Evolutionary conservation across 352 stramenopile species (phyloP).

Genomic region (Saprolegnia diclina): DNA sequence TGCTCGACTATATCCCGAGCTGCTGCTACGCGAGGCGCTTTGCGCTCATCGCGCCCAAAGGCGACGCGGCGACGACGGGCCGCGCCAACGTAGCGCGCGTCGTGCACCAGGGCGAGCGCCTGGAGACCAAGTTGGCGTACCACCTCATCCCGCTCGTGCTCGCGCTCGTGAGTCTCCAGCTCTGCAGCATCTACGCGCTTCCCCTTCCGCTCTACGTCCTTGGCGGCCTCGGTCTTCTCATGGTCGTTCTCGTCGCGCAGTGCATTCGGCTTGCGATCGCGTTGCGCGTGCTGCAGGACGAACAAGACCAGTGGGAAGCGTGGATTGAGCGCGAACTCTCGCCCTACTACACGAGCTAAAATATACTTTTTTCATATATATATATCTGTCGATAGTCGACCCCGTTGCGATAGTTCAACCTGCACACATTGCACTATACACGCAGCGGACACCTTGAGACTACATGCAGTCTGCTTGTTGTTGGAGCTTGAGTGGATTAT

Average conservation of each 20-base stretch:
- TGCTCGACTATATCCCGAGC: background rate
- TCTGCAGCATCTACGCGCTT: background rate
- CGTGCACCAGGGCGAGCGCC: background rate
- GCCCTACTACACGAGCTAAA: constrained; percentile 3
- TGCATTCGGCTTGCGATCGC: background rate
- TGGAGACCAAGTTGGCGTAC: background rate
- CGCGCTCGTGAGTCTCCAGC: background rate
- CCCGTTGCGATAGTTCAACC: too few species aligned
- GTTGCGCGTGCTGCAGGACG: background rate
- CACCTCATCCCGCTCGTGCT: constrained; percentile 9
- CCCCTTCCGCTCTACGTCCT: background rate
- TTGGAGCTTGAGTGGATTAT: too few species aligned
- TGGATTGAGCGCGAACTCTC: background rate
- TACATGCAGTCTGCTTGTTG: too few species aligned
- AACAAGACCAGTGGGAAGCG: constrained; percentile 10
- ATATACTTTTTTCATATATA: background rate
- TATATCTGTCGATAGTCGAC: too few species aligned
- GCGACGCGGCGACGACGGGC: background rate
- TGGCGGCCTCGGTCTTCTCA: background rate
- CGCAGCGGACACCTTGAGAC: too few species aligned
- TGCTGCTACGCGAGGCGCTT: background rate
- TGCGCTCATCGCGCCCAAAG: background rate
- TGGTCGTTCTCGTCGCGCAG: background rate
- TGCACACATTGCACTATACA: too few species aligned
- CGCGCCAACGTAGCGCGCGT: background rate